phyloP scores from a whole-genome alignment of 192 early-diverging fungal genomes.

The Coemansia sp. region DNA sequence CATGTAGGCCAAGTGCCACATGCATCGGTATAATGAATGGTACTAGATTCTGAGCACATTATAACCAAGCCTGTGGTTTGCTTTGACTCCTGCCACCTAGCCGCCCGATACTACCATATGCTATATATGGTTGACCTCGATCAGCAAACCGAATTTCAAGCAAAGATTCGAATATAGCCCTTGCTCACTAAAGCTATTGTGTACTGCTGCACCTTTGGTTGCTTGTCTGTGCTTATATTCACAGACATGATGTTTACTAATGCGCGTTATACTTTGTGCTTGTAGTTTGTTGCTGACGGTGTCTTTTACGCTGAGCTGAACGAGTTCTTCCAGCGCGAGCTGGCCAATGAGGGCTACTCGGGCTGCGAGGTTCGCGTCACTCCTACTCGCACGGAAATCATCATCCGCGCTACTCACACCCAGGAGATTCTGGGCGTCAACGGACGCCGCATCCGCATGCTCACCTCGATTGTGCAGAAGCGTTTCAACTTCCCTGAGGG shows the following conservation, averaged over 20 bases:
- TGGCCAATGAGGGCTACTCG: slow-evolving; percentile 97
- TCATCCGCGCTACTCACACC: slow-evolving; percentile 98
- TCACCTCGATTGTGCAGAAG: slow-evolving; percentile 98
- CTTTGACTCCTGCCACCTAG: not conserved
- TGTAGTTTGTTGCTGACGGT: slow-evolving; percentile 99
- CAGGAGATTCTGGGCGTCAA: slow-evolving; percentile 97
- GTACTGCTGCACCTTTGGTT: not conserved
- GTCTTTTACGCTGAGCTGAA: slow-evolving; percentile 99
- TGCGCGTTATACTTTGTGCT: not conserved
- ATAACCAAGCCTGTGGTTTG: not conserved
- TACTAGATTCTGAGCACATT: slow-evolving; percentile 34
- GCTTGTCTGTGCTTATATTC: not conserved
- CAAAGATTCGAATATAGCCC: not conserved
- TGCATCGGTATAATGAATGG: slow-evolving; percentile 31
- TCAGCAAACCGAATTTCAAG: not conserved
- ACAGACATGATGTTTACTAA: not conserved
- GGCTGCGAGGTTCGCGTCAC: slow-evolving; percentile 99
- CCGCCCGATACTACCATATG: not conserved
- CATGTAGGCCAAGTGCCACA: slow-evolving; percentile 1
- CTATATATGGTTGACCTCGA: not conserved
- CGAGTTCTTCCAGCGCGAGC: slow-evolving; percentile 97
- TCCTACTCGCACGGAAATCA: slow-evolving; percentile 98
- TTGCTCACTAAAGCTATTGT: not conserved
- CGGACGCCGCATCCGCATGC: slow-evolving; percentile 97
- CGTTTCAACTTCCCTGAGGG: slow-evolving; percentile 98